Percentiles rank a stretch among this genome's conserved stretches.
Evolutionary conservation across 345 rosid genomes (phyloP).

Genomic region (Erodium maritimum): DNA sequence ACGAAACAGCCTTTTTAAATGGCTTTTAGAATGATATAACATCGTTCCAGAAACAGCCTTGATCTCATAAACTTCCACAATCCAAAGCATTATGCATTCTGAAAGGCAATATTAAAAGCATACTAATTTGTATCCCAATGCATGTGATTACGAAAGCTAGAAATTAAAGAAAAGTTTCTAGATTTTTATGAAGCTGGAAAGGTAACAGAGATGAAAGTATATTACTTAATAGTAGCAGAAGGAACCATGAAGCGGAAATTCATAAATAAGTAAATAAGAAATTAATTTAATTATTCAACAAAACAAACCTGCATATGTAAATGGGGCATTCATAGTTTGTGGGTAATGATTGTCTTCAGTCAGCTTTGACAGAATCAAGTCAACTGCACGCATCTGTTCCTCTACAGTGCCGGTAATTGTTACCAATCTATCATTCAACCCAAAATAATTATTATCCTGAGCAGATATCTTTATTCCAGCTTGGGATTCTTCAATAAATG

Average conservation of each 20-base stretch:
- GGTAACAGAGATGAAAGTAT: no score
- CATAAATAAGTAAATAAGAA: not conserved
- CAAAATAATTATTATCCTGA: constrained; percentile 71
- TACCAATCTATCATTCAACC: constrained; percentile 90
- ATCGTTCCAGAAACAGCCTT: no score
- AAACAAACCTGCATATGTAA: constrained; percentile 75
- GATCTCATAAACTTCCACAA: no score
- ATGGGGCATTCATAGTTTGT: constrained; percentile 70
- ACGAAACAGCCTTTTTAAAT: no score
- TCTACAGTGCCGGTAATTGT: constrained; percentile 74
- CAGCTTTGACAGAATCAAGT: constrained; percentile 76
- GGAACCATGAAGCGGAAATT: not conserved
- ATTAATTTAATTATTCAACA: not conserved
- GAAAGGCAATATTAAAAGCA: no score
- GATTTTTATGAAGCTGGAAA: no score
- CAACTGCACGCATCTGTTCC: constrained; percentile 86
- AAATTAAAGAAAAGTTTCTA: no score
- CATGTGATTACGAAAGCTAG: no score
- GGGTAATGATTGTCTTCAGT: constrained; percentile 77
- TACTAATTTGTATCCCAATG: no score
- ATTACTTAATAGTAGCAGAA: no score
- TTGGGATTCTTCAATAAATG: constrained; percentile 91
- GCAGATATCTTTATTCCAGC: constrained; percentile 95
- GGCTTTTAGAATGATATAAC: no score
- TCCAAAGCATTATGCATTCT: no score